These are phyloP conservation scores for Colletotrichum chlorophyti DNA, from an alignment of 2,329 filamentous ascomycete genomes.

Conservation along the genomic window DNA sequence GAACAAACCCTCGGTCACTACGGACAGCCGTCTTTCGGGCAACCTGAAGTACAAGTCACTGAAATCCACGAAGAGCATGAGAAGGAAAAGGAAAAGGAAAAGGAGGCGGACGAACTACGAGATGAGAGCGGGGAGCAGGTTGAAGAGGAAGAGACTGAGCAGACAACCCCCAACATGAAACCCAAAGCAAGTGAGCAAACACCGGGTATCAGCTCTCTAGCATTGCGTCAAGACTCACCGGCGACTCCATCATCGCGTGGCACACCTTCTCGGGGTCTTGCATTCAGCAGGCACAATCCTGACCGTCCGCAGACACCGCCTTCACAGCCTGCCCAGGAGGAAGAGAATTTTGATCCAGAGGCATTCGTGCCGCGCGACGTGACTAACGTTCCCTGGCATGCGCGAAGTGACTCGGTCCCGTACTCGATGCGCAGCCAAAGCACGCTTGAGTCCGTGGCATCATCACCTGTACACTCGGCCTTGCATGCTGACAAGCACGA, in stretches of 20 bases:
- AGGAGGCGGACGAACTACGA: too few relatives aligned
- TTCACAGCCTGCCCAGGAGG: background rate
- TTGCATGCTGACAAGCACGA: conserved; percentile 37
- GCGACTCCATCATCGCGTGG: conserved; percentile 10
- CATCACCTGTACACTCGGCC: conserved; percentile 38
- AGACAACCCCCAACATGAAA: conserved; percentile 28
- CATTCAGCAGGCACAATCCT: conserved; percentile 36
- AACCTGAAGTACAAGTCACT: conserved; percentile 4
- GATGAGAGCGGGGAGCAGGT: too few relatives aligned
- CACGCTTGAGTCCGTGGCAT: conserved; percentile 41
- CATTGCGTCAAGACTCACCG: conserved; percentile 26
- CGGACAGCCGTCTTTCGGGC: background rate
- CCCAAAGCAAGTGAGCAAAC: conserved; percentile 19
- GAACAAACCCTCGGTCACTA: background rate
- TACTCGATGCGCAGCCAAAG: conserved; percentile 43
- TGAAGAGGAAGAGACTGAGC: conserved; percentile 7
- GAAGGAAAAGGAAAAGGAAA: conserved; percentile 19
- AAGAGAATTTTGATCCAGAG: conserved; percentile 28
- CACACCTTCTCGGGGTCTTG: conserved; percentile 32
- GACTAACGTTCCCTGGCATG: conserved; percentile 41
- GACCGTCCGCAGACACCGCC: conserved; percentile 32
- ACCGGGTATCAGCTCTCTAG: conserved; percentile 30
- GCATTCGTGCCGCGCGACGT: conserved; percentile 37
- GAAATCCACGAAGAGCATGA: conserved; percentile 2
- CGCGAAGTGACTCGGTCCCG: conserved; percentile 39